Conservation (phyloP, 129 eudicot species). For the Logfia minima region DNA sequence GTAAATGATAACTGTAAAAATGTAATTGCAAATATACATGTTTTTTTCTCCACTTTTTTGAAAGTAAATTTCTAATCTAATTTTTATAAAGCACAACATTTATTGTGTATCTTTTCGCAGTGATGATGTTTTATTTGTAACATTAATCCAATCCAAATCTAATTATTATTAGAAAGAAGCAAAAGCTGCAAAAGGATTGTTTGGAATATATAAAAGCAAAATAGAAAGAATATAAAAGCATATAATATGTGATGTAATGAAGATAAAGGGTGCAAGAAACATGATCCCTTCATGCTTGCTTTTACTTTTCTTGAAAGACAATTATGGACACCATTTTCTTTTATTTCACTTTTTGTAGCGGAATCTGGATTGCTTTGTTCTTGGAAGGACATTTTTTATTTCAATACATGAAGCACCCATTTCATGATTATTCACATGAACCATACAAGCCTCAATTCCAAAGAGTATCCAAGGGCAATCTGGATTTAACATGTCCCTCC, state of each 20-base stretch:
- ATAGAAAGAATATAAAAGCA: slow-evolving; percentile 20
- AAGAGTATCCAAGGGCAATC: slow-evolving; percentile 26
- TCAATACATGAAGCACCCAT: slow-evolving; percentile 25
- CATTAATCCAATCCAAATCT: neutral
- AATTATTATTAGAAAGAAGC: neutral
- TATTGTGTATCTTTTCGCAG: neutral
- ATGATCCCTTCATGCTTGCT: slow-evolving; percentile 30
- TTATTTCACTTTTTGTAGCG: slow-evolving; percentile 28
- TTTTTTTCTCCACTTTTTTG: neutral
- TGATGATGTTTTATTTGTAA: slow-evolving; percentile 6
- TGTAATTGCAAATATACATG: no score
- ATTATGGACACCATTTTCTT: slow-evolving; percentile 30
- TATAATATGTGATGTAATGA: slow-evolving; percentile 34
- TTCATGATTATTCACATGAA: slow-evolving; percentile 29
- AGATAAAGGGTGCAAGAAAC: slow-evolving; percentile 41
- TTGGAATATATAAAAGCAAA: slow-evolving; percentile 23
- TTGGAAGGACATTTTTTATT: slow-evolving; percentile 29
- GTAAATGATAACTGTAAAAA: no score
- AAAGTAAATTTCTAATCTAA: neutral
- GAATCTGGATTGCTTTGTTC: slow-evolving; percentile 38
- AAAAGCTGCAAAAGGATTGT: slow-evolving; percentile 29
- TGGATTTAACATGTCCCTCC: slow-evolving; percentile 9
- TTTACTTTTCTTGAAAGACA: slow-evolving; percentile 40
- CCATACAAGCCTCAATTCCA: slow-evolving; percentile 16
- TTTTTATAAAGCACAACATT: neutral